These are phyloP conservation scores for Aquanectria penicillioides DNA, from an alignment of 2,329 filamentous ascomycete genomes.

Conservation along the genomic window DNA sequence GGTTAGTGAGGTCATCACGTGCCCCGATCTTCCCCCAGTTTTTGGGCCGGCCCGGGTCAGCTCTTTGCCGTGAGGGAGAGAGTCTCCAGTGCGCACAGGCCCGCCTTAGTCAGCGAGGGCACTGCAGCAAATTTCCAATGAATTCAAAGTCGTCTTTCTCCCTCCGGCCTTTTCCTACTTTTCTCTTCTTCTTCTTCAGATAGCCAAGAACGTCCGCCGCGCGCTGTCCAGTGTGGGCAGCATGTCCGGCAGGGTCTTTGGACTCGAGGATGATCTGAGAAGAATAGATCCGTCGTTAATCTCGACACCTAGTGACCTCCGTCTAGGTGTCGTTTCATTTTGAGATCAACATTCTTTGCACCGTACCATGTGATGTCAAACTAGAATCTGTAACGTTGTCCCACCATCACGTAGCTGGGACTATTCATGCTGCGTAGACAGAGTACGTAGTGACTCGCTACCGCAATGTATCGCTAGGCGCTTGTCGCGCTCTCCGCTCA, in stretches of 20 bases:
- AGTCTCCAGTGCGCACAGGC: no score
- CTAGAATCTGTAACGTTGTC: background rate
- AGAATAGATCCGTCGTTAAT: conserved; percentile 67
- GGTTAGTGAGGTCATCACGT: conserved; percentile 1
- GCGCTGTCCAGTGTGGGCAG: conserved; percentile 46
- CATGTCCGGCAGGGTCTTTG: conserved; percentile 48
- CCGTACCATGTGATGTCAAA: background rate
- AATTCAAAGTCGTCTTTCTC: conserved; percentile 4
- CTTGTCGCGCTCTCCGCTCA: no score
- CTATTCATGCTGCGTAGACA: no score
- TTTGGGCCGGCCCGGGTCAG: background rate
- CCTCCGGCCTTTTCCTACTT: conserved; percentile 34
- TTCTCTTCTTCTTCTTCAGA: conserved; percentile 56
- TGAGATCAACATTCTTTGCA: conserved; percentile 63
- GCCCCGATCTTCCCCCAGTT: background rate
- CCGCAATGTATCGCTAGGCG: no score
- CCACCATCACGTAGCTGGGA: no score
- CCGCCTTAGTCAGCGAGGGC: conserved; percentile 26
- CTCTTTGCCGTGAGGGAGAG: conserved; percentile 24
- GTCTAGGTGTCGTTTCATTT: conserved; percentile 67
- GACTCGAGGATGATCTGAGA: conserved; percentile 55
- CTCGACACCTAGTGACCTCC: conserved; percentile 59
- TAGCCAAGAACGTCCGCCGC: conserved; percentile 61
- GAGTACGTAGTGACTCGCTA: no score
- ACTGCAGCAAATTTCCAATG: conserved; percentile 18